Conservation (phyloP, 306 rosid genomes). For the Potentilla sterilis region DNA sequence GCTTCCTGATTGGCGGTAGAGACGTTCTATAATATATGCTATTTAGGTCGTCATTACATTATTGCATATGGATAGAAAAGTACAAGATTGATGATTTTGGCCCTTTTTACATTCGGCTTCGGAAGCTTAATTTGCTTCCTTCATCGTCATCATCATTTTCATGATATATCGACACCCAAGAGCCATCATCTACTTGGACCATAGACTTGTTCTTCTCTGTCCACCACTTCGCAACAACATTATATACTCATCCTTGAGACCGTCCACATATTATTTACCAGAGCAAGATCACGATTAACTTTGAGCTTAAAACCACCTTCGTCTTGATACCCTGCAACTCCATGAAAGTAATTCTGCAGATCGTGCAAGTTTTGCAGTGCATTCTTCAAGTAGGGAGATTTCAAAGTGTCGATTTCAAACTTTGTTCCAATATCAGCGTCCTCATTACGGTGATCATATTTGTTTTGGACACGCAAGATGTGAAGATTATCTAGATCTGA, state of each 20-base stretch:
- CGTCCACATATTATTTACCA: constrained; percentile 13
- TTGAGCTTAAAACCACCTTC: background rate
- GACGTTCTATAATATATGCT: too few species aligned
- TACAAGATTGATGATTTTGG: too few species aligned
- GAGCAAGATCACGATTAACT: constrained; percentile 9
- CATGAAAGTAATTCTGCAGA: constrained; percentile 16
- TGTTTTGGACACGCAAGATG: constrained; percentile 10
- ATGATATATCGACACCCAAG: constrained; percentile 22
- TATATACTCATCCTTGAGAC: constrained; percentile 16
- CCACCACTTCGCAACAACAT: constrained; percentile 16
- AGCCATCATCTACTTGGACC: constrained; percentile 20
- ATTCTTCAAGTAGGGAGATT: constrained; percentile 15
- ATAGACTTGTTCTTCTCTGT: constrained; percentile 25
- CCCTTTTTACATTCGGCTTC: background rate
- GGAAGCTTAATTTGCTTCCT: background rate
- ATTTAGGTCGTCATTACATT: too few species aligned
- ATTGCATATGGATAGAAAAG: too few species aligned
- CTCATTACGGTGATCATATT: background rate
- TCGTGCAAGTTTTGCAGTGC: background rate
- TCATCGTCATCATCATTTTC: background rate
- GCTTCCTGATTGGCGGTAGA: too few species aligned
- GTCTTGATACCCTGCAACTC: constrained; percentile 1
- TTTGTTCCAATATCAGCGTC: constrained; percentile 5
- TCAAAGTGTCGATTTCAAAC: background rate
- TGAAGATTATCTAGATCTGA: background rate